Evolutionary conservation across 495 filamentous ascomycete species (phyloP).

Genomic region (Neurospora hispaniola): DNA sequence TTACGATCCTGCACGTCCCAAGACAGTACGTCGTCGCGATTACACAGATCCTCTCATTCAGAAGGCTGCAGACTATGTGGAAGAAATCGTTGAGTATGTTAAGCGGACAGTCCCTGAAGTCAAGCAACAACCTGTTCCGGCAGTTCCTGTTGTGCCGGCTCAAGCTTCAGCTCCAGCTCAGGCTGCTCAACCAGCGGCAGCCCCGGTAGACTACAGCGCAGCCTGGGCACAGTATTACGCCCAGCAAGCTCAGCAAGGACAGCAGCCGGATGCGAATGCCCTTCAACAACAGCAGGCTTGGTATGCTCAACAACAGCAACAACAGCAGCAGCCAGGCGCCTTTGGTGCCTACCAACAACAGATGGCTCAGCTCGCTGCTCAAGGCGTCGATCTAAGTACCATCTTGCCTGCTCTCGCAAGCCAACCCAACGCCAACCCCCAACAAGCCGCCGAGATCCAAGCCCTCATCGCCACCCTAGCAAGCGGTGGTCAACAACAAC

Average conservation of each 20-base stretch:
- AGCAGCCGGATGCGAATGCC: conserved; percentile 6
- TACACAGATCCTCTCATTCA: conserved; percentile 25
- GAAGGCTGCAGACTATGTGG: conserved; percentile 17
- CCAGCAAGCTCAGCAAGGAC: conserved; percentile 14
- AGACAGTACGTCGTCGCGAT: conserved; percentile 19
- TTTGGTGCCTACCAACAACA: conserved; percentile 5
- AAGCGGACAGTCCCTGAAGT: conserved; percentile 20
- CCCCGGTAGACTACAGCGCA: conserved; percentile 15
- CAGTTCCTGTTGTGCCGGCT: conserved; percentile 10
- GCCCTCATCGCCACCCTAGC: conserved; percentile 13
- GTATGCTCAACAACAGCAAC: conserved; percentile 17
- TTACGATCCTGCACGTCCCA: conserved; percentile 17
- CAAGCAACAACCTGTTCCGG: background rate
- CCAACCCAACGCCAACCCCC: conserved; percentile 9
- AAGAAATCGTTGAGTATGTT: conserved; percentile 19
- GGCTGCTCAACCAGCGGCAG: conserved; percentile 5
- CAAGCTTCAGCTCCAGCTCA: background rate
- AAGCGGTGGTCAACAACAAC: conserved; percentile 5
- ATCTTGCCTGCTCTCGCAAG: conserved; percentile 15
- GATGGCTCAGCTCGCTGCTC: background rate
- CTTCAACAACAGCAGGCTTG: conserved; percentile 19
- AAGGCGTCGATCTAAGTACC: conserved; percentile 10
- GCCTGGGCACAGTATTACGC: conserved; percentile 24
- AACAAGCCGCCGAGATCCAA: conserved; percentile 7
- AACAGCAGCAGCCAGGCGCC: background rate